Conservation (phyloP, 129 eudicot species). For the Escallonia rubra region DNA sequence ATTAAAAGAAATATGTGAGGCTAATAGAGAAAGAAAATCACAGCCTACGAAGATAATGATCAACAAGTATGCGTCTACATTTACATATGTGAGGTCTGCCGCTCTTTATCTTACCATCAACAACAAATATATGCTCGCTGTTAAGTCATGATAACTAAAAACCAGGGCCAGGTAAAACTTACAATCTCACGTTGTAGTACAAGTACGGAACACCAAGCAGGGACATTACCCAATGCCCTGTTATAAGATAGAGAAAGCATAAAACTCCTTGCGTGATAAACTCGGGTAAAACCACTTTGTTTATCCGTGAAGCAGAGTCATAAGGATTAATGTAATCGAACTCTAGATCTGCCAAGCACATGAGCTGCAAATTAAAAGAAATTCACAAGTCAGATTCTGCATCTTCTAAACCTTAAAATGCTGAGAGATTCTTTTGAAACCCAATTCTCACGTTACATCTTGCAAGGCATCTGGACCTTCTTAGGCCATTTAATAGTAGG, state of each 20-base stretch:
- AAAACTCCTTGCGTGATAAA: constrained; percentile 73
- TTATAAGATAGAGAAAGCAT: constrained; percentile 62
- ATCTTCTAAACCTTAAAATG: constrained; percentile 1
- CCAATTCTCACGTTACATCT: too few relatives aligned
- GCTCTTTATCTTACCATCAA: not conserved
- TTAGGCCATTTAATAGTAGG: too few relatives aligned
- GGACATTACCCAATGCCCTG: constrained; percentile 96
- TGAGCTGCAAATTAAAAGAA: constrained; percentile 55
- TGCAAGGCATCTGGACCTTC: too few relatives aligned
- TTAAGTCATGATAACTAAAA: not conserved
- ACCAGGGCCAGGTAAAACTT: constrained; percentile 31
- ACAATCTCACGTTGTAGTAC: constrained; percentile 87
- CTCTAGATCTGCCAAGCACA: constrained; percentile 99
- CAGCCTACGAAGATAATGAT: not conserved
- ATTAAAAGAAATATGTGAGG: too few relatives aligned
- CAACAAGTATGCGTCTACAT: not conserved
- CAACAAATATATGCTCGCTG: not conserved
- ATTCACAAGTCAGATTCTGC: not conserved
- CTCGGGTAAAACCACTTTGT: constrained; percentile 77
- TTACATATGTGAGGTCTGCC: not conserved
- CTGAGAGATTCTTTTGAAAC: not conserved
- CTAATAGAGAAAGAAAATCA: constrained; percentile 2
- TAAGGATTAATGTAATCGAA: constrained; percentile 97
- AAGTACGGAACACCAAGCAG: constrained; percentile 77
- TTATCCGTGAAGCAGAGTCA: constrained; percentile 87